These are phyloP conservation scores for Ogataea trehaloabstinens DNA, from an alignment of 805 yeast genomes.

Conservation along the genomic window DNA sequence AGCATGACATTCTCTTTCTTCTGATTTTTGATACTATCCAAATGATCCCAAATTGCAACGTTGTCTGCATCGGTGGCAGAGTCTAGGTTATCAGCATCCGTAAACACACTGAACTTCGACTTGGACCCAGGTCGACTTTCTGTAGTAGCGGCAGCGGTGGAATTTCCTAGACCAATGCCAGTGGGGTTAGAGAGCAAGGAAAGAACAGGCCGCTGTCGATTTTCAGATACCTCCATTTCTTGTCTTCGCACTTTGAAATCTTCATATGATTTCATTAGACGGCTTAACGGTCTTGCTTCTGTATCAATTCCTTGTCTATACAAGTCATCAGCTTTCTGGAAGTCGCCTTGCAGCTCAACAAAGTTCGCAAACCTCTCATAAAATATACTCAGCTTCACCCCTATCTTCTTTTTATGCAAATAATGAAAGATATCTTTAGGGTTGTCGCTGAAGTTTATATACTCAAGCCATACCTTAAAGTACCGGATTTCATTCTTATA, in stretches of 20 bases:
- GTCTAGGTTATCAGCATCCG: slow-evolving; percentile 10
- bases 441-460: slow-evolving; percentile 63
- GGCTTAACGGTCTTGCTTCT: slow-evolving; percentile 62
- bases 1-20: slow-evolving; percentile 62
- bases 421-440: slow-evolving; percentile 71
- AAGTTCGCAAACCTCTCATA: slow-evolving; percentile 77
- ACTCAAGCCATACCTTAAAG: slow-evolving; percentile 76
- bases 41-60: slow-evolving; percentile 41
- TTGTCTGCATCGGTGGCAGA: slow-evolving; percentile 5
- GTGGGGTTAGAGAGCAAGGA: slow-evolving; percentile 16
- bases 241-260: slow-evolving; percentile 43
- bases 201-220: slow-evolving; percentile 5
- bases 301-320: slow-evolving; percentile 55
- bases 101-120: slow-evolving; percentile 19
- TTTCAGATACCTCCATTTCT: slow-evolving; percentile 6
- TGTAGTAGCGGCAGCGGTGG: slow-evolving; percentile 4
- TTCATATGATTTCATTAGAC: slow-evolving; percentile 42
- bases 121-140: slow-evolving; percentile 14
- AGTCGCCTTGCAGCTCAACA: slow-evolving; percentile 49
- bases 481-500: slow-evolving; percentile 85
- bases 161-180: slow-evolving; percentile 26
- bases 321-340: slow-evolving; percentile 56
- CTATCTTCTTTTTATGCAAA: slow-evolving; percentile 70
- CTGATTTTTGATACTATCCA: slow-evolving; percentile 49
- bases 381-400: slow-evolving; percentile 59